Evolutionary conservation across 352 stramenopile genomes (phyloP), one percentile per base, ranked within the genome.

Genomic region (Globisporangium alternatum): DNA sequence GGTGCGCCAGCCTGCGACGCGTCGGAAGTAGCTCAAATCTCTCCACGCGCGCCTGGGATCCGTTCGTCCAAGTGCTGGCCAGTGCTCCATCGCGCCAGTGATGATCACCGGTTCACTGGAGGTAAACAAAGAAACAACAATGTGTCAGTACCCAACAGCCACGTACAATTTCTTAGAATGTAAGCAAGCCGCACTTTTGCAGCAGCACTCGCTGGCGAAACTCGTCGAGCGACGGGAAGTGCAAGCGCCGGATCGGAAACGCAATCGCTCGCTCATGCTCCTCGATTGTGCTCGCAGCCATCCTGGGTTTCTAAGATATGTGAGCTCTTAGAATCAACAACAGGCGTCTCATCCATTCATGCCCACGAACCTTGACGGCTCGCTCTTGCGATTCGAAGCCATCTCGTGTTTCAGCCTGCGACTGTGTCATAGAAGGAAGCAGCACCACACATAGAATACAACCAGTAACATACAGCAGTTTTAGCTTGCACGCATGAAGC

Each of bases 31-130:
- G n/a, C 74, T 56, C 8, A 92, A 31, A 39, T 87, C 58, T 31
- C 73, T 69, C 88, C 88, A 96, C 7, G 68, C 69, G 49, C 80
- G 77, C 41, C 65, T 45, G 1, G 65, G 52, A 9, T 81, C 75
- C 0, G 60, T 62, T 28, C 59, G 68, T 31, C 81, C 83, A n/a
- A 92, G 62, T 2, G 88, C 88, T 10, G 88, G 86, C 88, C 88
- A 96, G n/a, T 81, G 69, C 41, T 94, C 80, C 85, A 96, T 90
- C 12, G 77, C 80, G 5, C 75, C 79, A 6, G 72, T 91, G 60
- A 96, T 80, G 60, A 96, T 70, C n/a, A 91, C 79, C 0, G 88
- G 86, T 19, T 76, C 69, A 15, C 83, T 93, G 10, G 30, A n/a
- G 9, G 21, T 28, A 49, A 12, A 60, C 5, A 56, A 5, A 21